Base-by-base conservation (phyloP, 1,284 basidiomycete species). In the Athelia psychrophila region DNA sequence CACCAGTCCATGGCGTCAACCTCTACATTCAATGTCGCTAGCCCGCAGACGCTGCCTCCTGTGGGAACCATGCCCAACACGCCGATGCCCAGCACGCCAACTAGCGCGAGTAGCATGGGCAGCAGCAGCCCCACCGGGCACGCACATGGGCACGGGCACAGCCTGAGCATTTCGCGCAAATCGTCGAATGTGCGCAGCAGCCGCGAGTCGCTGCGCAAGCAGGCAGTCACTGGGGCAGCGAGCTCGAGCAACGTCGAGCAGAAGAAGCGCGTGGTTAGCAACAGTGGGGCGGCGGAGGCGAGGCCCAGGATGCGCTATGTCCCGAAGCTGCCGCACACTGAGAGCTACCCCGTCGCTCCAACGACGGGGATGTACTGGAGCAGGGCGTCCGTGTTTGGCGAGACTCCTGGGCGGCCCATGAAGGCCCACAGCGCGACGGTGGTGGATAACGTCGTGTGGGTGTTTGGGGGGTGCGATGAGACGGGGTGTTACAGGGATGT, bases 381-480 rank as follows among this genome's bases (percentile, higher is more conserved):
- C 57, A 79, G 80, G 50, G 86, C 91, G 1, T 89, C 93, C 0
- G 86, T 89, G 6, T 89, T 91, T 64, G 93, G 93, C 1, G 59
- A 72, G 1, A 68, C 93, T 44, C 93, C 93, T 2, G 78, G 76
- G 58, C 83, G 86, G 56, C 81, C 83, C 10, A 83, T 95, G 71
- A 82, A 93, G 3, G 91, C 93, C 2, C 93, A 95, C 65, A 92
- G 82, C 8, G 86, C 88, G 45, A 95, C 88, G 1, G 74, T 96
- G 33, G 85, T 94, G 20, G 92, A 93, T 54, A 83, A 86, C 51
- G 73, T 83, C 22, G 88, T 90, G 1, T 97, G 93, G 91, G 63
- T 96, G 27, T 88, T 96, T 61, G 94, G 94, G 5, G 94, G 94
- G 1, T 92, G 91, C 56, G 93, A 95, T 56, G 88, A 89, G 55